A percentile compares a stretch with the other conserved stretches of the same genome.
These are phyloP conservation scores for Trichosanthes truncata DNA, from an alignment of 306 rosid genomes.

Conservation along the genomic window DNA sequence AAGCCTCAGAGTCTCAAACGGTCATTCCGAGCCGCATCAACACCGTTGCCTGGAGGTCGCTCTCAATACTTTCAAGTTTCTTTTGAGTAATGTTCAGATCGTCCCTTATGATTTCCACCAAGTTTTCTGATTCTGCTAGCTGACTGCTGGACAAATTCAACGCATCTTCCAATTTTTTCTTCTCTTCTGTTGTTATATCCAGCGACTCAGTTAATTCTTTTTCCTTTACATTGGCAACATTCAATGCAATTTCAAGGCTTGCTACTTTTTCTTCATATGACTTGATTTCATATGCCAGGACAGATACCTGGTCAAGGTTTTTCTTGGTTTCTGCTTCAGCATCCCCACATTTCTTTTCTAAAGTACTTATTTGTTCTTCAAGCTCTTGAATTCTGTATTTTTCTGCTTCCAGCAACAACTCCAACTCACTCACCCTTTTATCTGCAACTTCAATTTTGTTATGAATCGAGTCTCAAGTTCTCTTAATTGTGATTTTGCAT, in stretches of 20 bases:
- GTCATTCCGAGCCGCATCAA: no score
- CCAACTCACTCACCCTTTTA: slow-evolving; percentile 69
- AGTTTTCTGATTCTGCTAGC: slow-evolving; percentile 64
- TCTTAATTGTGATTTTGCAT: no score
- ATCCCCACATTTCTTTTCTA: slow-evolving; percentile 46
- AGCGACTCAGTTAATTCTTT: slow-evolving; percentile 46
- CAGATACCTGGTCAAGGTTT: slow-evolving; percentile 36
- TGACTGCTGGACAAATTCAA: slow-evolving; percentile 40
- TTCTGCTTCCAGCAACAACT: slow-evolving; percentile 75
- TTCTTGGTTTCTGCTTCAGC: slow-evolving; percentile 51
- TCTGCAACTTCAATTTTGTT: slow-evolving; percentile 51
- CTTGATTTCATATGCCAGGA: slow-evolving; percentile 62
- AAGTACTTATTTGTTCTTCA: slow-evolving; percentile 55
- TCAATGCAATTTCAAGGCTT: slow-evolving; percentile 50
- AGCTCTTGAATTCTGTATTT: slow-evolving; percentile 88
- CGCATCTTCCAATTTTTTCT: slow-evolving; percentile 50
- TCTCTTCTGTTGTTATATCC: slow-evolving; percentile 45
- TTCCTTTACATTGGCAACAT: slow-evolving; percentile 50
- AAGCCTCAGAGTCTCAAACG: no score
- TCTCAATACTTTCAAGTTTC: slow-evolving; percentile 52
- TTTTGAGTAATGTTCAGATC: slow-evolving; percentile 65
- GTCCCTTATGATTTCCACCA: slow-evolving; percentile 52
- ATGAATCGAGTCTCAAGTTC: no score
- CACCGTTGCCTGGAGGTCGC: slow-evolving; percentile 46
- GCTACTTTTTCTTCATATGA: slow-evolving; percentile 46